These are phyloP conservation scores for Lentinula detonsa DNA, from an alignment of 768 basidiomycete species.

Conservation along the genomic window DNA sequence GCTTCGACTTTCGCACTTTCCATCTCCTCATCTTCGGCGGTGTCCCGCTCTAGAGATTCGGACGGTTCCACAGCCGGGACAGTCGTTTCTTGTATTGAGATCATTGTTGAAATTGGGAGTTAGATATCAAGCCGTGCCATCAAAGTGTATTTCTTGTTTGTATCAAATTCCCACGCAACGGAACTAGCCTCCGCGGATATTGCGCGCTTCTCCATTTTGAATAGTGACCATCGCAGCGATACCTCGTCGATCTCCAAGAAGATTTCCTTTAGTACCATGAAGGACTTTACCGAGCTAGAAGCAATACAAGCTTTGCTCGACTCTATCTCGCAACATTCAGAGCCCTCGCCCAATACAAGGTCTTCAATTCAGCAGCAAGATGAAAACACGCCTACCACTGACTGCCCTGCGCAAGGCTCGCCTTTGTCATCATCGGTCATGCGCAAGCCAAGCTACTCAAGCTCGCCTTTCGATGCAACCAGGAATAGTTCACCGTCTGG, in stretches of 20 bases:
- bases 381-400: neutral
- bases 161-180: neutral
- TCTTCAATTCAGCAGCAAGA: neutral
- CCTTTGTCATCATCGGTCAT: neutral
- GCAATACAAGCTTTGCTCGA: neutral
- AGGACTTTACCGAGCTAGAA: neutral
- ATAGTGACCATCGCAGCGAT: neutral
- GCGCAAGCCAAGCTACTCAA: neutral
- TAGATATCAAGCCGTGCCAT: neutral
- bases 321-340: neutral
- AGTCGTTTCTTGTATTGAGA: slow-evolving; percentile 1
- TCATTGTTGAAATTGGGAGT: neutral
- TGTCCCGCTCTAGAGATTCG: neutral
- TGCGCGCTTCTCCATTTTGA: neutral
- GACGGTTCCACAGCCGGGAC: neutral
- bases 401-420: neutral
- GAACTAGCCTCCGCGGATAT: neutral
- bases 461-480: neutral
- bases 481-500: neutral
- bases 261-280: neutral
- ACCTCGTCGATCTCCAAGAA: neutral
- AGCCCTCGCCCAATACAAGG: neutral
- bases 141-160: neutral
- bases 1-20: neutral
- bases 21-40: neutral